Evolutionary conservation across 2,329 filamentous ascomycete species (phyloP).

Genomic region (Aureobasidium sp.): DNA sequence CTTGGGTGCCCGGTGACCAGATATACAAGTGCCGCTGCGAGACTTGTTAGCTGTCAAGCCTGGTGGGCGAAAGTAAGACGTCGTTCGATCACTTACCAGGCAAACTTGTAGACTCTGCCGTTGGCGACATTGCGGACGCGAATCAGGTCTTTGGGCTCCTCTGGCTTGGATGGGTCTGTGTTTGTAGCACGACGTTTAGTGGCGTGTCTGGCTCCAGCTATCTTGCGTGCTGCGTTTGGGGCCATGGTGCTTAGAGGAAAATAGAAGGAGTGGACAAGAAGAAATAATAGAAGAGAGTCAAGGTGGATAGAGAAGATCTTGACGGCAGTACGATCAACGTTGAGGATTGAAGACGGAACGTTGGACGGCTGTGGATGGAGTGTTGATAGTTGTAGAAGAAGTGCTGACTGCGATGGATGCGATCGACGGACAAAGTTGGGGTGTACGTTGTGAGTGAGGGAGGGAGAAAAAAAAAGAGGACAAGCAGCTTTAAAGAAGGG

Average conservation of each 20-base stretch:
- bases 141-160: background rate
- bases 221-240: background rate
- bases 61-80: background rate
- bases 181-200: background rate
- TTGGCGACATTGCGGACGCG: background rate
- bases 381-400: background rate
- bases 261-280: too few species aligned
- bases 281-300: too few species aligned
- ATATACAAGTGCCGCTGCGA: constrained; percentile 14
- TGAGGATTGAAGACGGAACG: background rate
- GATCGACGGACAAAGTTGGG: background rate
- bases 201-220: background rate
- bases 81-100: background rate
- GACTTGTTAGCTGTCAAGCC: background rate
- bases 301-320: too few species aligned
- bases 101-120: background rate
- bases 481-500: too few species aligned
- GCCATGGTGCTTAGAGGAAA: too few species aligned
- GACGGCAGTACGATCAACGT: background rate
- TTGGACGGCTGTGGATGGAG: too few species aligned
- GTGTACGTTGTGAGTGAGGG: background rate
- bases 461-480: background rate
- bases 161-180: background rate
- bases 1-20: constrained; percentile 18
- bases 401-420: background rate